A percentile compares a stretch with the other conserved stretches of the same genome.
phyloP scores from a whole-genome alignment of 768 basidiomycete species.

The Trametes punicea region DNA sequence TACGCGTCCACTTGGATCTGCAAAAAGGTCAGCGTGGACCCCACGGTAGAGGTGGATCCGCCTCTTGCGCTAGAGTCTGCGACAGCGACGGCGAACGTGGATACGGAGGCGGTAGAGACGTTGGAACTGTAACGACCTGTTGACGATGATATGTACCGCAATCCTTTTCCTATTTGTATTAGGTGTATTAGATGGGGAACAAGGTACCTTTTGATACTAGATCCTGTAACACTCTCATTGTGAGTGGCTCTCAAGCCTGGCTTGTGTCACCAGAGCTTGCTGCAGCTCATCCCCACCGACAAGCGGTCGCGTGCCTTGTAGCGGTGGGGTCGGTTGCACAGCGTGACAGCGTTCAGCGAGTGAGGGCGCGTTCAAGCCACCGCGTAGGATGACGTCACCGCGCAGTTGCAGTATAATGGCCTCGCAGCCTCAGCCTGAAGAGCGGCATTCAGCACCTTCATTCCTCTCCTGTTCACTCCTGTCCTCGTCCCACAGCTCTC shows the following conservation, averaged over 20 bases:
- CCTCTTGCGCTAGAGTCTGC: background rate
- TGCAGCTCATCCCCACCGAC: too few relatives aligned
- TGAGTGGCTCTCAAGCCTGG: too few relatives aligned
- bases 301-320: too few relatives aligned
- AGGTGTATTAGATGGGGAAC: background rate
- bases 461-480: background rate
- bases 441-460: background rate
- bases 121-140: background rate
- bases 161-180: background rate
- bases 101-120: background rate
- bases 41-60: background rate
- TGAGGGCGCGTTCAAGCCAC: background rate
- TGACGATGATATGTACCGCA: background rate
- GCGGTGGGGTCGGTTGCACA: background rate
- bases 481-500: background rate
- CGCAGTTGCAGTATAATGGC: background rate
- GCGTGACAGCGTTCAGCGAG: background rate
- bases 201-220: too few relatives aligned
- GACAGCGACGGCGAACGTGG: background rate
- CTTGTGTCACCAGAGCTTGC: too few relatives aligned
- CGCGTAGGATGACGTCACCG: background rate
- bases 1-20: constrained; percentile 23
- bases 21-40: constrained; percentile 16
- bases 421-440: background rate
- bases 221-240: too few relatives aligned